Evolutionary conservation across 2,329 filamentous ascomycete species (phyloP).

Genomic region (Penicillium olsonii): DNA sequence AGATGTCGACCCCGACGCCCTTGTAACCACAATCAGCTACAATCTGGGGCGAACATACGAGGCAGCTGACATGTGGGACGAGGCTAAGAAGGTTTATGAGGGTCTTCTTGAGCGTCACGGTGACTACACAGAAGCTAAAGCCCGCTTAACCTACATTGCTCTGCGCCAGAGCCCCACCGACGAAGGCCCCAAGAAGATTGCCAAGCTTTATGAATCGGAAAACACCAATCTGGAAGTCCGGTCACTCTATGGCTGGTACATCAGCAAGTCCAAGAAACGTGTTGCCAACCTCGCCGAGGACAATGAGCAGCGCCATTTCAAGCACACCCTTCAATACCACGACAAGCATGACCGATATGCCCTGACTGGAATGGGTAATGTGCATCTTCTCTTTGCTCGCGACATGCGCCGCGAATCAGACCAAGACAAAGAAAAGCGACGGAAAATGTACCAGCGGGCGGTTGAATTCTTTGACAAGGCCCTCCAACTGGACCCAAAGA

Average conservation of each 20-base stretch:
- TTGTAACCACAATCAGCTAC: constrained; percentile 95
- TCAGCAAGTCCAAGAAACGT: constrained; percentile 84
- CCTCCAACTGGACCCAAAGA: constrained; percentile 88
- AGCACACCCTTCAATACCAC: constrained; percentile 88
- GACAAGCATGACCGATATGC: constrained; percentile 99
- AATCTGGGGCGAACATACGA: constrained; percentile 95
- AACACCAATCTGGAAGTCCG: constrained; percentile 87
- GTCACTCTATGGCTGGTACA: constrained; percentile 91
- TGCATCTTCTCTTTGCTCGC: constrained; percentile 82
- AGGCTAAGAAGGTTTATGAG: constrained; percentile 87
- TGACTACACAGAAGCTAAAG: constrained; percentile 90
- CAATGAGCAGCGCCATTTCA: constrained; percentile 89
- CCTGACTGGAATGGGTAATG: constrained; percentile 93
- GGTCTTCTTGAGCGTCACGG: constrained; percentile 79
- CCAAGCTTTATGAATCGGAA: constrained; percentile 81
- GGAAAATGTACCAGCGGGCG: constrained; percentile 81
- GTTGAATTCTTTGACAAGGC: constrained; percentile 99
- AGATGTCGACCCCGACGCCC: constrained; percentile 79
- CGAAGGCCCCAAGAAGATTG: constrained; percentile 81
- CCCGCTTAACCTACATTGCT: constrained; percentile 86
- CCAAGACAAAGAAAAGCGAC: constrained; percentile 85
- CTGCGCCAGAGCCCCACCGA: constrained; percentile 78
- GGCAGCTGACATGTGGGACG: constrained; percentile 73
- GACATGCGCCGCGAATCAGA: constrained; percentile 94
- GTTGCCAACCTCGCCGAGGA: constrained; percentile 82